Conservation (phyloP, 164 flowering plant species). For the Chimonanthus praecox region DNA sequence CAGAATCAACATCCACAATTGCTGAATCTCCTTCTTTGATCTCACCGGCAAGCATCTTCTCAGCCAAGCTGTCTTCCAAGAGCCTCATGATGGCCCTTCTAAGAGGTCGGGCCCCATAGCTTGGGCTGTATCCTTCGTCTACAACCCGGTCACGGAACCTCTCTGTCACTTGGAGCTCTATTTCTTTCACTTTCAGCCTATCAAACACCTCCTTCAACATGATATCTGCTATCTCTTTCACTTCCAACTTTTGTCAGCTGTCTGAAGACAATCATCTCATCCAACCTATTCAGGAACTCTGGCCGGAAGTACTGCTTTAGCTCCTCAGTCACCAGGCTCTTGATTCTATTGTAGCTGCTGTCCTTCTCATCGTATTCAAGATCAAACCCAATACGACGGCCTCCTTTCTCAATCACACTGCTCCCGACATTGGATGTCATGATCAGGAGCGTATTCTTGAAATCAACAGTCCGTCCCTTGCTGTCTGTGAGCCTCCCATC, state of each 20-base stretch:
- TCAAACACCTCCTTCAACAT: conserved; percentile 79
- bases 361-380: conserved; percentile 71
- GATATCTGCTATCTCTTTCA: conserved; percentile 74
- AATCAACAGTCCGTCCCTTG: conserved; percentile 84
- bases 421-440: conserved; percentile 93
- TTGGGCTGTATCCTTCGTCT: conserved; percentile 79
- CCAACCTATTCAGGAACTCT: conserved; percentile 80
- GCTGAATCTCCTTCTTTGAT: conserved; percentile 85
- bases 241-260: conserved; percentile 79
- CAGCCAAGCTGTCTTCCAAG: conserved; percentile 80
- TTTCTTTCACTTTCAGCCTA: conserved; percentile 52
- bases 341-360: conserved; percentile 72
- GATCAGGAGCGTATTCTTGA: conserved; percentile 80
- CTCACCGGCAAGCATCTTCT: conserved; percentile 78
- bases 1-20: conserved; percentile 73
- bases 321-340: conserved; percentile 78
- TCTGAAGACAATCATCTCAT: conserved; percentile 87
- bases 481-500: conserved; percentile 88
- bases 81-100: conserved; percentile 87
- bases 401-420: conserved; percentile 80
- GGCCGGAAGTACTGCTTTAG: conserved; percentile 78
- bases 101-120: conserved; percentile 82
- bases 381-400: conserved; percentile 64
- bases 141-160: conserved; percentile 69
- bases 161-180: conserved; percentile 78